phyloP scores from a whole-genome alignment of 805 yeast species.

The Brettanomyces sp. region DNA sequence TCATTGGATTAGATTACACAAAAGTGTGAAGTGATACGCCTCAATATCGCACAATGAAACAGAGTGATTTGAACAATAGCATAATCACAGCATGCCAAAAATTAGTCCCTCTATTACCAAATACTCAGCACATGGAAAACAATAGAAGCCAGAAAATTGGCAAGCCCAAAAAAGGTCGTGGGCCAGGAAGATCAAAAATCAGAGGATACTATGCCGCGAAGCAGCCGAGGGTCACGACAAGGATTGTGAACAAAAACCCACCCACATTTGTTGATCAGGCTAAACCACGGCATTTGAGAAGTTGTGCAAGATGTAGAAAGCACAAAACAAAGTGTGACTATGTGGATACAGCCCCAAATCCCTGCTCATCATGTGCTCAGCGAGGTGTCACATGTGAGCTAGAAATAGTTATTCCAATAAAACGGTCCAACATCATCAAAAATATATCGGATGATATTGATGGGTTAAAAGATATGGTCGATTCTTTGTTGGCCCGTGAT shows the following conservation, averaged over 20 bases:
- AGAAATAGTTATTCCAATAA: constrained; percentile 46
- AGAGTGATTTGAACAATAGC: no score
- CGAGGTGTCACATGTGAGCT: constrained; percentile 43
- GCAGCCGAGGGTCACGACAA: constrained; percentile 10
- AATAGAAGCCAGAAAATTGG: no score
- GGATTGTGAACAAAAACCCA: constrained; percentile 14
- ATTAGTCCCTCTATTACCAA: constrained; percentile 20
- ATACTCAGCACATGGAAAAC: constrained; percentile 5
- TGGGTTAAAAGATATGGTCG: constrained; percentile 21
- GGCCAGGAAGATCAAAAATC: neutral
- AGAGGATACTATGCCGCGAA: neutral
- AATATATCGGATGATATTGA: constrained; percentile 24
- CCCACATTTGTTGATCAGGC: constrained; percentile 17
- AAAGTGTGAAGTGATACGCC: no score
- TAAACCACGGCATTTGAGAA: constrained; percentile 37
- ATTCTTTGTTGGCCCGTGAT: constrained; percentile 20
- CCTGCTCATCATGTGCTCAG: constrained; percentile 50
- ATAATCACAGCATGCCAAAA: constrained; percentile 2
- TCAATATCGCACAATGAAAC: no score
- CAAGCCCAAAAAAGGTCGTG: neutral
- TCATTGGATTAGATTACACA: no score
- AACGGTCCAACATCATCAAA: constrained; percentile 33
- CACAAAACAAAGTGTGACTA: constrained; percentile 64
- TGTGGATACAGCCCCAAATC: constrained; percentile 36
- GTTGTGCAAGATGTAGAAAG: constrained; percentile 56